A percentile compares a stretch with the other conserved stretches of the same genome.
phyloP scores from a whole-genome alignment of 108 stramenopile species.

The Skeletonema tropicum region DNA sequence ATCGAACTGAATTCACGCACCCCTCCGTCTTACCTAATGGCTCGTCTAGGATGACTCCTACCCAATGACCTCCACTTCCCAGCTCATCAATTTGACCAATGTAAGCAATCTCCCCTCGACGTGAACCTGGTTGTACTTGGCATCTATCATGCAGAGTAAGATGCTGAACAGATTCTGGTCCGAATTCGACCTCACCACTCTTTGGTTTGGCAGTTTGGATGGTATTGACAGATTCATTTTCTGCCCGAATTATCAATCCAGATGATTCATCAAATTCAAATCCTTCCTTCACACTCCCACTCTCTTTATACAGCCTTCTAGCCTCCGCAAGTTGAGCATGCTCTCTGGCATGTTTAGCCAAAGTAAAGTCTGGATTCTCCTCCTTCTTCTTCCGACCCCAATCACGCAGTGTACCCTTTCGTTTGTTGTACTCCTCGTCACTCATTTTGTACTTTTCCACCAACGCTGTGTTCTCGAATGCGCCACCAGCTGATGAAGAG shows the following conservation, averaged over 20 bases:
- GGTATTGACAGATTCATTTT: slow-evolving; percentile 37
- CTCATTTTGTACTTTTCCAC: slow-evolving; percentile 93
- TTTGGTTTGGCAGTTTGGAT: background rate
- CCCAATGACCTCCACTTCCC: slow-evolving; percentile 81
- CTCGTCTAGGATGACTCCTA: slow-evolving; percentile 96
- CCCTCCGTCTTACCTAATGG: slow-evolving; percentile 93
- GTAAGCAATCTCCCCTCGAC: slow-evolving; percentile 86
- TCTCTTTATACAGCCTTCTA: slow-evolving; percentile 57
- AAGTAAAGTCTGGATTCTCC: slow-evolving; percentile 83
- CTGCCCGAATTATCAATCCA: slow-evolving; percentile 53
- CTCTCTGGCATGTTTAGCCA: slow-evolving; percentile 77
- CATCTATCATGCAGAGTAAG: slow-evolving; percentile 81
- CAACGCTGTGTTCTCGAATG: slow-evolving; percentile 87
- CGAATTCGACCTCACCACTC: slow-evolving; percentile 29
- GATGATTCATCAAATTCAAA: slow-evolving; percentile 65
- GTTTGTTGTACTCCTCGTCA: slow-evolving; percentile 94
- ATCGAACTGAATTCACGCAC: slow-evolving; percentile 57
- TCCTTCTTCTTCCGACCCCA: slow-evolving; percentile 88
- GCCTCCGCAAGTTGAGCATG: slow-evolving; percentile 80
- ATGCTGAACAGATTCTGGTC: slow-evolving; percentile 57
- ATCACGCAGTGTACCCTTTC: slow-evolving; percentile 90
- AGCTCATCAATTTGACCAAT: slow-evolving; percentile 82
- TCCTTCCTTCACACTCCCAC: slow-evolving; percentile 61
- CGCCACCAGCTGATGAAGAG: slow-evolving; percentile 79
- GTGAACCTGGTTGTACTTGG: slow-evolving; percentile 89